Conservation (phyloP, 306 rosid genomes). For the Benincasa hispida region DNA sequence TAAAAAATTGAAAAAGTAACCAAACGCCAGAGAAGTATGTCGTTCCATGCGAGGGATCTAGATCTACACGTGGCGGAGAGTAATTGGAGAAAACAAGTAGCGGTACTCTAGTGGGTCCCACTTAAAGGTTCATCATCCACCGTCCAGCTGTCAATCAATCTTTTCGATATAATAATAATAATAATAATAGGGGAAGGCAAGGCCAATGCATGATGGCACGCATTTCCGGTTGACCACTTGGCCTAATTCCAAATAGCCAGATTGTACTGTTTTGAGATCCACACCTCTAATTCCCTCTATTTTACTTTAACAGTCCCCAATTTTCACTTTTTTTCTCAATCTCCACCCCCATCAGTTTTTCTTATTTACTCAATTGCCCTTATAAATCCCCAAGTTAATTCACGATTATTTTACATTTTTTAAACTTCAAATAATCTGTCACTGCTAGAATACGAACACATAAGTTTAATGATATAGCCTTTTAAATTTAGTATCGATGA, state of each 20-base stretch:
- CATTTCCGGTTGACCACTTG: slow-evolving; percentile 6
- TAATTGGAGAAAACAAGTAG: neutral
- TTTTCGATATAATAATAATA: neutral
- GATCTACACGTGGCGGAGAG: neutral
- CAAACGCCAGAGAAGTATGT: slow-evolving; percentile 1
- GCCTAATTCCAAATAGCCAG: neutral
- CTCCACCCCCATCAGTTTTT: neutral
- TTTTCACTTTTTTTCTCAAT: neutral
- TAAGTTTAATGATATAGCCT: neutral
- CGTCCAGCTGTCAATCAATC: slow-evolving; percentile 10
- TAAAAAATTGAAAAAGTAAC: neutral
- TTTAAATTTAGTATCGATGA: neutral
- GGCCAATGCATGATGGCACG: slow-evolving; percentile 11
- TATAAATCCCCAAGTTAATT: neutral
- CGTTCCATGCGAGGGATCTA: neutral
- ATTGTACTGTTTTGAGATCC: neutral
- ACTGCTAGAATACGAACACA: neutral
- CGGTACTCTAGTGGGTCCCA: neutral
- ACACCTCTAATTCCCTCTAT: neutral
- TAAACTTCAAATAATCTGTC: neutral
- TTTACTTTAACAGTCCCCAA: neutral
- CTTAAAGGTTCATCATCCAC: neutral
- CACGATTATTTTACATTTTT: neutral
- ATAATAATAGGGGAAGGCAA: neutral
- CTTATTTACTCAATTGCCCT: neutral